Conservation (phyloP, 257 asterid genomes). For the Ilex aquifolium region DNA sequence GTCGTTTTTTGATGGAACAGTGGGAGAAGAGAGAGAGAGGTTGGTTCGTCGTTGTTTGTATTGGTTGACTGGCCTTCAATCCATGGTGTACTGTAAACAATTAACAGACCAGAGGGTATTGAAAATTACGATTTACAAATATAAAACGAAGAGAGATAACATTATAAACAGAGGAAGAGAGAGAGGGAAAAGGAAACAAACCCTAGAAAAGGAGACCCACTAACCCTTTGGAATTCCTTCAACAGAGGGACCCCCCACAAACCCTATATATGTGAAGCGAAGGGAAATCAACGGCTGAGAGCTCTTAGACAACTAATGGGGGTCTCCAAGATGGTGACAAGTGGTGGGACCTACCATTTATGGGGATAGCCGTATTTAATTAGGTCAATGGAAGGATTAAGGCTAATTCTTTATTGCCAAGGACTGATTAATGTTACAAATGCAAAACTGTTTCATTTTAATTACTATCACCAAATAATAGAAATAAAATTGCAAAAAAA, state of each 20-base stretch:
- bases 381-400: slow-evolving; percentile 6
- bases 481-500: too few relatives aligned
- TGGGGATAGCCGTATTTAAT: slow-evolving; percentile 9
- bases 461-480: too few relatives aligned
- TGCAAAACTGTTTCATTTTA: too few relatives aligned
- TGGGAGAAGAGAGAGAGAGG: too few relatives aligned
- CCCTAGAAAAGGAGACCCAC: slow-evolving; percentile 22
- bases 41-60: too few relatives aligned
- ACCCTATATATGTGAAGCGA: slow-evolving; percentile 17
- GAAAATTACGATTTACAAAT: too few relatives aligned
- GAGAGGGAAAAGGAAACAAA: neutral
- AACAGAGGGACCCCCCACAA: slow-evolving; percentile 23
- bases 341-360: slow-evolving; percentile 8
- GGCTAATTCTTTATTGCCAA: too few relatives aligned
- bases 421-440: neutral
- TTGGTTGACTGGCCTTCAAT: too few relatives aligned
- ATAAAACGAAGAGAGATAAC: too few relatives aligned
- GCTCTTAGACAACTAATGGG: neutral
- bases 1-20: too few relatives aligned
- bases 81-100: too few relatives aligned
- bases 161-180: neutral
- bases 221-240: slow-evolving; percentile 7
- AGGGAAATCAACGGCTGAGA: slow-evolving; percentile 19
- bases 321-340: slow-evolving; percentile 22
- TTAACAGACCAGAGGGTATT: too few relatives aligned